Base-by-base conservation (phyloP, 306 rosid species). In the Prosopis cineraria region DNA sequence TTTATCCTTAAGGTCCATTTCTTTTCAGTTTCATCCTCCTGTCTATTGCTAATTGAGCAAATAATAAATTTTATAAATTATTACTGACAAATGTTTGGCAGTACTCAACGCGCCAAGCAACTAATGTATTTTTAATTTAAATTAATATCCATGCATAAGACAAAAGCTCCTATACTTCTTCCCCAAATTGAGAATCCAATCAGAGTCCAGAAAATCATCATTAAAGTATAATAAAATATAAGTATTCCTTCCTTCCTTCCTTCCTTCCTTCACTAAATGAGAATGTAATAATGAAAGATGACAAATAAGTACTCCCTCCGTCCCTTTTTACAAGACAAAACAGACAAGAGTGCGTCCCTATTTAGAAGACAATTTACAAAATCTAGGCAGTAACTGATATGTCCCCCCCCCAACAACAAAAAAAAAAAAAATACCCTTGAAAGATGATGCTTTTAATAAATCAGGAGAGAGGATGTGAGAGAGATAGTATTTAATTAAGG, bases 1-100 rank as follows among this genome's bases (percentile, higher is more conserved):
- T 53, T 63, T 43, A 53, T 64, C 75, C 40, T 56, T 44, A 29
- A 55, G 64, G 34, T 40, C 48, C 80, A 73, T 45, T 74, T 52
- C 31, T 56, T 43, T 74, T 53, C 41, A 43, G 25, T 25, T 62
- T 69, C 43, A 43, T 25, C 10, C 33, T 56, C 67, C n/a, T 45
- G 30, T 8, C 16, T 55, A 36, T 3, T 45, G 11, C 20, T 10
- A 40, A 4, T 14, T 48, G 53, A 55, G 40, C 34, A 36, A 74
- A 31, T 62, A 40, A 75, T 7, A 81, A 60, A 47, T 47, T 47
- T 53, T 6, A 7, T 20, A 60, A 50, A 6, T 50, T 55, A 5
- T 9, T 24, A 55, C 62, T 10, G 13, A 24, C 31, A 22, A 7
- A 8, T 55, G 3, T 31, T 22, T 24, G 16, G 2, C 24, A 22